Percentiles rank a stretch among this genome's conserved stretches.
Evolutionary conservation across 164 flowering plant genomes (phyloP).

Genomic region (Chimonanthus salicifolius): DNA sequence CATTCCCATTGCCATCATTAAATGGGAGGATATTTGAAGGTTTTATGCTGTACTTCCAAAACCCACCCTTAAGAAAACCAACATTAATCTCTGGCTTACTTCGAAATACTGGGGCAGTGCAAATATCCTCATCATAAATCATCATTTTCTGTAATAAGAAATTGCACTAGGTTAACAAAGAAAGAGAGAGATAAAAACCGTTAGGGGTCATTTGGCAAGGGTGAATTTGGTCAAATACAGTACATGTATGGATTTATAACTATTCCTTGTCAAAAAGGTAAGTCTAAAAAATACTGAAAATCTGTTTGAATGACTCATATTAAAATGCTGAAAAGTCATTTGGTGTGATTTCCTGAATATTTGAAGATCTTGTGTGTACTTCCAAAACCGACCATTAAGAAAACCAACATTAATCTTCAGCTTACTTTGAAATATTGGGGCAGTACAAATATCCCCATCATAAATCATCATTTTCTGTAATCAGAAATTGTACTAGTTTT

Average conservation of each 20-base stretch:
- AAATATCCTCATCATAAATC: slow-evolving; percentile 29
- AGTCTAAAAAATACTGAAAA: too few relatives aligned
- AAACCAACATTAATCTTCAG: slow-evolving; percentile 70
- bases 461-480: slow-evolving; percentile 40
- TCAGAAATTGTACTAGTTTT: neutral
- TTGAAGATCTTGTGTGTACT: slow-evolving; percentile 75
- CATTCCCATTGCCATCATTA: slow-evolving; percentile 31
- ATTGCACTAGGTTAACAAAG: neutral
- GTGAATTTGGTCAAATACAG: too few relatives aligned
- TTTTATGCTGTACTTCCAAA: slow-evolving; percentile 91
- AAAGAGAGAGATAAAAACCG: too few relatives aligned
- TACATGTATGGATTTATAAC: too few relatives aligned
- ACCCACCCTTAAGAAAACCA: slow-evolving; percentile 90
- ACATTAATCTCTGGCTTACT: slow-evolving; percentile 62
- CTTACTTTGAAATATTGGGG: slow-evolving; percentile 83
- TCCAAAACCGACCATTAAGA: slow-evolving; percentile 93
- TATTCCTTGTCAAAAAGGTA: too few relatives aligned
- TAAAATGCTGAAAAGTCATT: too few relatives aligned
- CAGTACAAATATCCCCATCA: slow-evolving; percentile 46
- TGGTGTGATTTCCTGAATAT: too few relatives aligned
- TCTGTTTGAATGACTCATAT: too few relatives aligned
- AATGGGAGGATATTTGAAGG: slow-evolving; percentile 60
- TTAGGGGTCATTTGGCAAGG: too few relatives aligned
- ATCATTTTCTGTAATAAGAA: slow-evolving; percentile 42
- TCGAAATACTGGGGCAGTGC: slow-evolving; percentile 86